Evolutionary conservation across 1,284 basidiomycete genomes (phyloP), one percentile per base, ranked within the genome.

Genomic region (Rhodotorula mucilaginosa): DNA sequence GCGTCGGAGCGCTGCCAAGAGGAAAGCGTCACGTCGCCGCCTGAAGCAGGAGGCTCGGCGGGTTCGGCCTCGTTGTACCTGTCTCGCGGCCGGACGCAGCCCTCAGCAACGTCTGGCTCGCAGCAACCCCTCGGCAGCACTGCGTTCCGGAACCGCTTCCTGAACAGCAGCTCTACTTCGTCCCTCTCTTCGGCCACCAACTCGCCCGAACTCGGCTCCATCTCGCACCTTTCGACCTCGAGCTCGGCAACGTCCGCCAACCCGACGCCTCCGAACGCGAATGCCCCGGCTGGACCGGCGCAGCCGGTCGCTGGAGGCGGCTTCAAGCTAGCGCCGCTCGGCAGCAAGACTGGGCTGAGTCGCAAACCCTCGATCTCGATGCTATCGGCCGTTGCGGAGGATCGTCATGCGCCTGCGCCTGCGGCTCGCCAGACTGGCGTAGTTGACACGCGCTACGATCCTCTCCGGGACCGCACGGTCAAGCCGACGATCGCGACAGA

Each of bases 101-200:
- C 54, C 16, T 12, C n/a, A 29, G 54, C 26, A 29, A 56, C 12
- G 12, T n/a, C 13, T 12, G 16, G 13, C 26, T 29, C 26, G 7
- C 67, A 61, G 31, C 67, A 68, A 23, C 64, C 73, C 4, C 61
- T 62, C 13, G 66, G 67, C 34, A 71, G 70, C 62, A 71, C 73
- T 12, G 70, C 70, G 26, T 69, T 74, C 61, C 69, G 73, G 5
- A 70, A 74, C 56, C 66, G 73, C 4, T 71, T 74, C 54, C 59
- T 74, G 18, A 59, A 63, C 54, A 71, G 73, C 49, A 58, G 58
- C 21, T 68, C 66, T 8, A 21, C 54, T 31, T 48, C 54, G 2
- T 57, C 63, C 0, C 26, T 64, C 29, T 57, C 54, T 5, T 48
- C 69, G 18, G 21, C 58, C 65, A 49, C 23, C 48, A 59, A 54